These are phyloP conservation scores for Cadophora sp. DNA, from an alignment of 2,329 filamentous ascomycete species.

Conservation along the genomic window DNA sequence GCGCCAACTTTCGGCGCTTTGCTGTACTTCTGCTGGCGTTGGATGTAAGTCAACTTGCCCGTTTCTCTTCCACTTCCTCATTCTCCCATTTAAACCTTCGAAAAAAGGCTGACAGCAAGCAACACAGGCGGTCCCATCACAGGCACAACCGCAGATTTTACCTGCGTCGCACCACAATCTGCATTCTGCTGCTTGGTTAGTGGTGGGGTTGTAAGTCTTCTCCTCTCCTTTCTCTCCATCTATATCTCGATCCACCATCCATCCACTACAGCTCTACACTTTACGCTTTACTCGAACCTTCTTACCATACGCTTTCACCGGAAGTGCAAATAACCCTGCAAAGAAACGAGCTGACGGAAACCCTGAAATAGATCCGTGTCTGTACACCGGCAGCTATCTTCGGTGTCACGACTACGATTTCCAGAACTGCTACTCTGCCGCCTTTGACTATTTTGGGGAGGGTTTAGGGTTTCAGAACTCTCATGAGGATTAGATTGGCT, in stretches of 20 bases:
- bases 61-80: neutral
- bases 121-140: neutral
- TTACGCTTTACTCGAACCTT: too few species aligned
- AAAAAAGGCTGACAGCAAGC: neutral
- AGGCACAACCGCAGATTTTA: neutral
- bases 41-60: conserved; percentile 3
- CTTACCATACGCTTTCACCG: neutral
- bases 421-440: neutral
- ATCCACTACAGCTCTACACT: too few species aligned
- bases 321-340: neutral
- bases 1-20: neutral
- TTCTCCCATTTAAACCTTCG: too few species aligned
- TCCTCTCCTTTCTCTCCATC: neutral
- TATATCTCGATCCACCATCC: neutral
- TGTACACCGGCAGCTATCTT: neutral
- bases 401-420: conserved; percentile 5
- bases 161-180: neutral
- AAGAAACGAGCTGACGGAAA: neutral
- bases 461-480: neutral
- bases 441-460: neutral
- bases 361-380: neutral
- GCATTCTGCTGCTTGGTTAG: conserved; percentile 5
- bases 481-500: neutral
- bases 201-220: neutral
- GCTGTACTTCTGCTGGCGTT: conserved; percentile 1